Evolutionary conservation across 129 eudicot species (phyloP), one percentile per base, ranked within the genome.

Genomic region (Lactuca saligna): DNA sequence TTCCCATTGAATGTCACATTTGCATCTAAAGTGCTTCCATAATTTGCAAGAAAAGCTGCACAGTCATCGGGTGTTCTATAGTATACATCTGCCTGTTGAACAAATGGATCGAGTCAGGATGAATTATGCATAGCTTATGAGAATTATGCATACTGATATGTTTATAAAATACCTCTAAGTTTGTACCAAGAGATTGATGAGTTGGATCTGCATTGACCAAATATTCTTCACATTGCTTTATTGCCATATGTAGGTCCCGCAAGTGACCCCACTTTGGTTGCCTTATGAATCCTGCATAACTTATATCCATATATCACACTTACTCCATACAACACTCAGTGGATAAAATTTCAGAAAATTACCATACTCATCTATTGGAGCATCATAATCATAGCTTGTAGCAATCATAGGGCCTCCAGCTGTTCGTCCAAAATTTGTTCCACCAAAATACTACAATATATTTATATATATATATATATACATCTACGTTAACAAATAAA

Each of bases 371-470:
- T 89, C 75, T 63, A 89, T 75, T 8, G 96, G 96, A 12, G 96
- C 96, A 67, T 89, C 96, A 70, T 89, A 89, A 71, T 89, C 96
- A 76, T 89, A 89, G 81, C 94, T 89, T 63, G 96, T 89, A 25
- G 94, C 90, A 53, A 89, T 25, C 75, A 89, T 61, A 72, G 96
- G 96, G 49, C 96, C 96, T 60, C 96, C 96, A 16, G 96, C 90
- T 42, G 94, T 89, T 65, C 96, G 74, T 16, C 94, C 96, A 38
- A 89, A 89, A 74, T 89, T 89, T 65, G 93, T 89, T 73, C 96
- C 96, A 56, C 96, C 96, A 82, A 83, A 86, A 79, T 89, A 89
- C 96, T 86, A 74, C 68, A 66, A 37, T 29, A 51, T 69, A 53
- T 15, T 31, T 39, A 6, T 12, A 46, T 46, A 12, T 46, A 31